Base-by-base conservation (phyloP, 768 basidiomycete species). In the Tylopilus plumbeoviolaceoides region DNA sequence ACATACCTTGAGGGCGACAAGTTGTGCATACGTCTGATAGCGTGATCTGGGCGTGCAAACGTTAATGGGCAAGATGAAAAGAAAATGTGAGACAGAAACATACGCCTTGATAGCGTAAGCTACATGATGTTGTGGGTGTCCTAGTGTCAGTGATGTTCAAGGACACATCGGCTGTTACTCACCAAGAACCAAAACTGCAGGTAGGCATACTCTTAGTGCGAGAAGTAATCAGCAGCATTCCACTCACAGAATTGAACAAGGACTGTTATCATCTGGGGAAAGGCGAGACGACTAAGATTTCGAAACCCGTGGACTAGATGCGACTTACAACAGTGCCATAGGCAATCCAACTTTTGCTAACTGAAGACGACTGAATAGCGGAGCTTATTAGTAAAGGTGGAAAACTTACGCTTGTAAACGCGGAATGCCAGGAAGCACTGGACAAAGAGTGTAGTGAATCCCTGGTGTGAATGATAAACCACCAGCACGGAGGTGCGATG, bases 221-320 rank as follows among this genome's bases (percentile, higher is more conserved):
- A 15, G 33, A 14, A 2, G 14, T 15, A 8, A n/a, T 36, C 9
- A 1, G n/a, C 10, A 15, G 17, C 15, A 41, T 15, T 7, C 9
- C 20, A 58, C 68, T 47, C 50, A 70, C 66, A 1, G 42, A 77
- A 79, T 62, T 80, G 74, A 11, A 61, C 70, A n/a, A 71, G 7
- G 31, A 80, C 70, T 5, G 78, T 54, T 33, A 62, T 4, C 52
- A 53, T 47, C 52, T 53, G 7, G 6, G 9, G n/a, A n/a, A 25
- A 23, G 14, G 47, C 7, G 30, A 25, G 12, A 30, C 30, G 11
- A 5, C 14, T 28, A 5, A n/a, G 21, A 36, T 15, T 4, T 33
- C 48, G 7, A 7, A n/a, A 17, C 14, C 9, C 42, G n/a, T 14
- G 15, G 28, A 23, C 4, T 4, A 28, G 5, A 21, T 10, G 28